A percentile compares a stretch with the other conserved stretches of the same genome.
Evolutionary conservation across 148 eudicot species (phyloP).

Genomic region (Rhododendron ovatum): DNA sequence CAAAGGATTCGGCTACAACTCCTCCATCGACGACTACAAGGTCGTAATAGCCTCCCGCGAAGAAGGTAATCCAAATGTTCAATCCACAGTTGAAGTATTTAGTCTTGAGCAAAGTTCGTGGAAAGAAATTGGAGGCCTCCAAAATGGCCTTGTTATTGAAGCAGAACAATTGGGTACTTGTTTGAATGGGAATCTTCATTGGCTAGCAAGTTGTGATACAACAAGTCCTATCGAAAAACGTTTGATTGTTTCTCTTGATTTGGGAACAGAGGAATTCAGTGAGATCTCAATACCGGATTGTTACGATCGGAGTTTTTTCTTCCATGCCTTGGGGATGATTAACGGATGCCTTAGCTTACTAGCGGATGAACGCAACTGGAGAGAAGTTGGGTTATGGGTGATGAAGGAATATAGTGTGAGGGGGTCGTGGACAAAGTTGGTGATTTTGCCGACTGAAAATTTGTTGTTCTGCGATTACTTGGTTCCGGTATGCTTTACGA

Average conservation of each 20-base stretch:
- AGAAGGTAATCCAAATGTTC: neutral
- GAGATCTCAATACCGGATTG: neutral
- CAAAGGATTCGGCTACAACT: constrained; percentile 6
- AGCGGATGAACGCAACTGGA: neutral
- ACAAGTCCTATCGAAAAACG: neutral
- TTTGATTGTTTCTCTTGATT: neutral
- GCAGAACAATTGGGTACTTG: neutral
- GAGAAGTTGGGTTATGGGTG: neutral
- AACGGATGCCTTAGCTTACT: constrained; percentile 3
- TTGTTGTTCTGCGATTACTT: neutral
- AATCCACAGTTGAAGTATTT: neutral
- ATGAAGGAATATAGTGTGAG: neutral
- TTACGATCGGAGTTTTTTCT: neutral
- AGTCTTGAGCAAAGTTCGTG: constrained; percentile 1
- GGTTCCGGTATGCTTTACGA: neutral
- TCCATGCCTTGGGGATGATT: neutral
- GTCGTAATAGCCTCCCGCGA: neutral
- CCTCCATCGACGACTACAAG: constrained; percentile 1
- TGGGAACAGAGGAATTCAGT: neutral
- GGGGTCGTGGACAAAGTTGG: neutral
- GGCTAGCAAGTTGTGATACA: neutral
- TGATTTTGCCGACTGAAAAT: neutral
- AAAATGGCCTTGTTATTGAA: neutral
- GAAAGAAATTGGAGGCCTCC: neutral
- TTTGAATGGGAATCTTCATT: constrained; percentile 10